A percentile compares a stretch with the other conserved stretches of the same genome.
phyloP scores from a whole-genome alignment of 768 basidiomycete species.

The Russula emetica region DNA sequence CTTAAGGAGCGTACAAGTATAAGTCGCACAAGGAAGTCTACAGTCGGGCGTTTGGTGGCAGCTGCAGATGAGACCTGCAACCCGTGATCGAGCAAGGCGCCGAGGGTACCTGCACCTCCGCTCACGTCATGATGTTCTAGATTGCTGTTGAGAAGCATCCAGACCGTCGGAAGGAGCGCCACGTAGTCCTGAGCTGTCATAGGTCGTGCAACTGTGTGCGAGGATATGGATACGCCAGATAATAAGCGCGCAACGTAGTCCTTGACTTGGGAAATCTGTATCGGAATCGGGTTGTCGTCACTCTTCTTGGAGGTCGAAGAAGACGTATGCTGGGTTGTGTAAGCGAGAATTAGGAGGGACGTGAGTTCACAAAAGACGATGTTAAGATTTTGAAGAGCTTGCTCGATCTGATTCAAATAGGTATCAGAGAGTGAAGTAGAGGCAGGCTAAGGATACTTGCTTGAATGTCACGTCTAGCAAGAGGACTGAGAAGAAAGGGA shows the following conservation, averaged over 20 bases:
- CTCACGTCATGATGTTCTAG: slow-evolving; percentile 21
- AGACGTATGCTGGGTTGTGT: slow-evolving; percentile 30
- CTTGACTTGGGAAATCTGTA: slow-evolving; percentile 42
- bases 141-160: slow-evolving; percentile 59
- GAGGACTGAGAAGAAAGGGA: slow-evolving; percentile 53
- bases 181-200: slow-evolving; percentile 57
- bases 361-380: slow-evolving; percentile 74
- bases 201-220: slow-evolving; percentile 38
- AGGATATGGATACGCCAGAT: slow-evolving; percentile 36
- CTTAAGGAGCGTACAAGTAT: slow-evolving; percentile 50
- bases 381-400: slow-evolving; percentile 65
- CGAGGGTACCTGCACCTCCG: slow-evolving; percentile 39
- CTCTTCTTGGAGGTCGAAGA: slow-evolving; percentile 20
- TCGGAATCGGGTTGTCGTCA: slow-evolving; percentile 6
- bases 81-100: slow-evolving; percentile 64
- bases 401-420: slow-evolving; percentile 47
- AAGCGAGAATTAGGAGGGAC: slow-evolving; percentile 51
- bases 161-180: slow-evolving; percentile 70
- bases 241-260: slow-evolving; percentile 59
- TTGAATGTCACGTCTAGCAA: slow-evolving; percentile 51
- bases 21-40: slow-evolving; percentile 72
- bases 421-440: slow-evolving; percentile 17
- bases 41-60: slow-evolving; percentile 57
- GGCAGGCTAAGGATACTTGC: slow-evolving; percentile 34
- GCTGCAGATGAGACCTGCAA: slow-evolving; percentile 54